Percentiles rank a stretch among this genome's conserved stretches.
Conservation (phyloP, 1,284 basidiomycete genomes). For the Austroboletus novae-zelandiae region DNA sequence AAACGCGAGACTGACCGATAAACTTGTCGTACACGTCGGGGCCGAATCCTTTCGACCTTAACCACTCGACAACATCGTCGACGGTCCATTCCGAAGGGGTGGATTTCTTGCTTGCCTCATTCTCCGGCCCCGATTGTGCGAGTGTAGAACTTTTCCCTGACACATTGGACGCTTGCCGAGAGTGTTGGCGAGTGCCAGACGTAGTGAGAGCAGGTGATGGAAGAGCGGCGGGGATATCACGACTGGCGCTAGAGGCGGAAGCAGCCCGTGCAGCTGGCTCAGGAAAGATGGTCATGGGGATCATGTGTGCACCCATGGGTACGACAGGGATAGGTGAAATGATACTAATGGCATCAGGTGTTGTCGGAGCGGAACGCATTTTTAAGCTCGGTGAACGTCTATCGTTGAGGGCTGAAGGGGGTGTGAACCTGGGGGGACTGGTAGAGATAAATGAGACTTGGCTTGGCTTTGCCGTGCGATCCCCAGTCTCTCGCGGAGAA, state of each 20-base stretch:
- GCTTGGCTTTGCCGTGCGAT: slow-evolving; percentile 45
- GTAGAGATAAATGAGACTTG: slow-evolving; percentile 39
- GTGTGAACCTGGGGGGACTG: slow-evolving; percentile 22
- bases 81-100: slow-evolving; percentile 77
- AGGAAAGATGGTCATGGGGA: slow-evolving; percentile 18
- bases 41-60: slow-evolving; percentile 83
- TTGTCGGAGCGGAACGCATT: slow-evolving; percentile 13
- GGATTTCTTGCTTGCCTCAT: slow-evolving; percentile 15
- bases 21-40: slow-evolving; percentile 83
- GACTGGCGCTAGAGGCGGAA: slow-evolving; percentile 16
- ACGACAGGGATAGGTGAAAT: slow-evolving; percentile 22
- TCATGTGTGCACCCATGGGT: slow-evolving; percentile 15
- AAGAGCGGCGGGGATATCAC: slow-evolving; percentile 24
- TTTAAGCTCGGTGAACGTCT: slow-evolving; percentile 19
- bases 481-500: slow-evolving; percentile 35
- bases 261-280: slow-evolving; percentile 14
- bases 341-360: slow-evolving; percentile 19
- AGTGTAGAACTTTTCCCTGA: slow-evolving; percentile 18
- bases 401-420: slow-evolving; percentile 17
- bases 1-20: slow-evolving; percentile 54
- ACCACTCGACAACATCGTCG: slow-evolving; percentile 90
- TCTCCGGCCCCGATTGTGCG: slow-evolving; percentile 10
- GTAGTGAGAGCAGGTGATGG: slow-evolving; percentile 43
- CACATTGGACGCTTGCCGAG: slow-evolving; percentile 33
- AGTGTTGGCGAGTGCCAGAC: slow-evolving; percentile 23